Base-by-base conservation (phyloP, 352 stramenopile species). In the Pythium sp. region DNA sequence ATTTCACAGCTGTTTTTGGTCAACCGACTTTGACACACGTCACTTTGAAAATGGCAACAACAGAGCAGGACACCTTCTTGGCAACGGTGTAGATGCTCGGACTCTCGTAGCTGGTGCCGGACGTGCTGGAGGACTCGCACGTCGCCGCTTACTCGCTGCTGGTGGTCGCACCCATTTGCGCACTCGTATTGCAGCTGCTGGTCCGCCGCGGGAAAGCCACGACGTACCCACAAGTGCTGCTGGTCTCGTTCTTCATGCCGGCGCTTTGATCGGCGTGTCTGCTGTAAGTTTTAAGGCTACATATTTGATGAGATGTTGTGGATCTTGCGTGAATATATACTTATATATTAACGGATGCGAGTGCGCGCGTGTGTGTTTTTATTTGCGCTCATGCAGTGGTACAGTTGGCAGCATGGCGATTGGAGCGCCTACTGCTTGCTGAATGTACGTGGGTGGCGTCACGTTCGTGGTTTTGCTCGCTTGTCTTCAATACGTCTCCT, bases 111-210 rank as follows among this genome's bases (percentile, higher is more conserved):
- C 70, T 87, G 59, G 80, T 75, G 64, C 76, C 76, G 18, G 77
- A 86, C 59, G 81, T 82, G 41, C 55, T 81, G 22, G 70, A 79
- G 20, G 79, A 89, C 68, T 78, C 76, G 43, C 64, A 77, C 47
- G 51, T 73, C 15, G 79, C 81, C 5, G 73, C 67, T 8, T 89
- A 86, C 38, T 59, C 72, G 54, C 73, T 91, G 49, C 62, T 87
- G 32, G 71, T 90, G 0, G 74, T 90, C 53, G 73, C 73, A 5
- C 81, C 79, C 4, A 15, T 84, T 26, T 76, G 64, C 12, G 58
- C 71, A 12, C 64, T 91, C 0, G 73, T 69, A 20, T 79, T 74
- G 0, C 65, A 64, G 32, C 67, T 78, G 59, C 65, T 89, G 46
- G 56, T 84, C 24, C 59, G 53, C 12, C 69, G 78, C 5, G 79